Percentiles rank a stretch among this genome's conserved stretches.
These are phyloP conservation scores for Thecaphora frezii DNA, from an alignment of 1,284 basidiomycete genomes.

Conservation along the genomic window DNA sequence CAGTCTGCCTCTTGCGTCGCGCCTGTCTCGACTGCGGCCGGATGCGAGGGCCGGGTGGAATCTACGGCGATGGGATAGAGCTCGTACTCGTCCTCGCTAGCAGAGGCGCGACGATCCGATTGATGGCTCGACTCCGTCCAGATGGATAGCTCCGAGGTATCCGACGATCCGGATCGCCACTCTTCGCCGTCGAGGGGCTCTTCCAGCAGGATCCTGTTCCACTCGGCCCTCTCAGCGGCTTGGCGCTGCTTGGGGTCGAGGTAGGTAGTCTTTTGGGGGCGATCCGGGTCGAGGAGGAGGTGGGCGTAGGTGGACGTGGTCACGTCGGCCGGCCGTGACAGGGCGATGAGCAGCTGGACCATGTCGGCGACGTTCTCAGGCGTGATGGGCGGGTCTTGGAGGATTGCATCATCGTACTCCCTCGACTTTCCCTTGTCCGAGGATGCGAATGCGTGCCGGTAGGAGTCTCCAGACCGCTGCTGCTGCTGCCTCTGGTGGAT, in stretches of 20 bases:
- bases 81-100: conserved; percentile 4
- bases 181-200: conserved; percentile 24
- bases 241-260: conserved; percentile 25
- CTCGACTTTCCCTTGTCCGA: conserved; percentile 1
- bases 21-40: neutral
- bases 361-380: conserved; percentile 30
- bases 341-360: conserved; percentile 15
- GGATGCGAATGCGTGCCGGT: neutral
- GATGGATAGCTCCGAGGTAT: conserved; percentile 23
- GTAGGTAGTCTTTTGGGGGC: conserved; percentile 16
- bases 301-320: conserved; percentile 23
- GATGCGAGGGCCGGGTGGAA: no score
- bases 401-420: conserved; percentile 5
- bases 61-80: conserved; percentile 2
- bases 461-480: neutral
- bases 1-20: neutral
- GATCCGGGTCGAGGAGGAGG: conserved; percentile 22
- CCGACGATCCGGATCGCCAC: conserved; percentile 7
- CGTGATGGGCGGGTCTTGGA: conserved; percentile 17
- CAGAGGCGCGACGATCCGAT: conserved; percentile 9
- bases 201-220: conserved; percentile 25
- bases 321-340: conserved; percentile 26
- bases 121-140: conserved; percentile 15
- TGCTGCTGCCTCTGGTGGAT: neutral
- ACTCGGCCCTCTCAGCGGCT: conserved; percentile 19